phyloP scores from a whole-genome alignment of 2,329 filamentous ascomycete genomes.

The Colletotrichum australisinense region DNA sequence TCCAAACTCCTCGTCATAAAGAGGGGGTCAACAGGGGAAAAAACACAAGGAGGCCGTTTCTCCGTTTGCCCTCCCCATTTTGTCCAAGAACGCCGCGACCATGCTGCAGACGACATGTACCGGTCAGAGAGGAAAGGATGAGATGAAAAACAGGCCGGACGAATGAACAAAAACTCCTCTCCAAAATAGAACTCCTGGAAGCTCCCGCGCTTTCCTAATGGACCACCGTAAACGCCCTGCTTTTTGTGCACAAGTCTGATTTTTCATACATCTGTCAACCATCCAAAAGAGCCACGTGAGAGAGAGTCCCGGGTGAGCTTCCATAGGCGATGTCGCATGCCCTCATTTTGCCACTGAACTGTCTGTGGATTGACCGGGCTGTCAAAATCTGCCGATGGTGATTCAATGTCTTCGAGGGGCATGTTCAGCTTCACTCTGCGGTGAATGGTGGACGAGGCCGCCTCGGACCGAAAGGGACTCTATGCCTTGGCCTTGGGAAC shows the following conservation, averaged over 20 bases:
- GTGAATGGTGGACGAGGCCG: background rate
- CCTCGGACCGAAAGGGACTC: constrained; percentile 16
- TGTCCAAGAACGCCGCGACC: constrained; percentile 11
- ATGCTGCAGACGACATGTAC: constrained; percentile 28
- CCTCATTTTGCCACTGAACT: background rate
- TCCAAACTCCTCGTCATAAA: constrained; percentile 16
- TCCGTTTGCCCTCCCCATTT: background rate
- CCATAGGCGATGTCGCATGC: constrained; percentile 18
- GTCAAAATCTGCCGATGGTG: background rate
- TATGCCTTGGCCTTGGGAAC: constrained; percentile 32
- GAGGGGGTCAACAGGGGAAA: background rate
- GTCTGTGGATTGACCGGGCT: background rate
- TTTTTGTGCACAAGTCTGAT: constrained; percentile 7
- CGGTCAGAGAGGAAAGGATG: background rate
- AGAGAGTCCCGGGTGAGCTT: constrained; percentile 29
- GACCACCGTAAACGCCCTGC: constrained; percentile 18
- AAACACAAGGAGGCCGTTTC: background rate
- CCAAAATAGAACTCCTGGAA: constrained; percentile 1
- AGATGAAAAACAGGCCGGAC: background rate
- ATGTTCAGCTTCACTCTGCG: background rate
- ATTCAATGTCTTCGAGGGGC: background rate
- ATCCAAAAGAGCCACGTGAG: constrained; percentile 10
- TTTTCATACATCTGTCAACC: constrained; percentile 19
- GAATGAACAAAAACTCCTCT: background rate
- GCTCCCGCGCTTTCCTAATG: background rate